Conservation (phyloP, 495 filamentous ascomycete genomes). For the Cryomyces antarcticus region DNA sequence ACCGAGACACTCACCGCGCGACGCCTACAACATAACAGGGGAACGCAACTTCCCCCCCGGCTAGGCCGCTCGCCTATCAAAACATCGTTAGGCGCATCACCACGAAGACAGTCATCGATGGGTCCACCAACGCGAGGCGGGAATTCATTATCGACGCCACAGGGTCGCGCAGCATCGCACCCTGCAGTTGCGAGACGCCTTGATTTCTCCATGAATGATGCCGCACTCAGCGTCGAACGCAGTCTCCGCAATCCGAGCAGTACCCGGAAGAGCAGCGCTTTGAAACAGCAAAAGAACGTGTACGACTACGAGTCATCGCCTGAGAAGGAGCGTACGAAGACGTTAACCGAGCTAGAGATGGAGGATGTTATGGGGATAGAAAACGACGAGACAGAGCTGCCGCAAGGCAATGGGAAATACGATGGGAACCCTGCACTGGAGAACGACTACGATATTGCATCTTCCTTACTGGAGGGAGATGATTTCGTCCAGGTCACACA, state of each 20-base stretch:
- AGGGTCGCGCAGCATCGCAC: conserved; percentile 5
- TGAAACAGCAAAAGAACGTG: background rate
- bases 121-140: conserved; percentile 11
- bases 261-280: background rate
- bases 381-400: background rate
- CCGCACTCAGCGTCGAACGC: conserved; percentile 6
- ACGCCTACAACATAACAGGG: conserved; percentile 11
- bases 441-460: background rate
- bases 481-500: background rate
- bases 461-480: background rate
- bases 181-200: conserved; percentile 20
- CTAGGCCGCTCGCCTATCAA: conserved; percentile 33
- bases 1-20: conserved; percentile 15
- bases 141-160: background rate
- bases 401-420: background rate
- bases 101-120: conserved; percentile 26
- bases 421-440: background rate
- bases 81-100: conserved; percentile 33
- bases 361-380: background rate
- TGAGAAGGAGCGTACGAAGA: background rate
- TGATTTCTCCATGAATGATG: conserved; percentile 19
- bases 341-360: background rate
- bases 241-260: conserved; percentile 3
- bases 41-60: conserved; percentile 23
- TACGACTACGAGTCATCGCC: background rate